A percentile compares a stretch with the other conserved stretches of the same genome.
Conservation (phyloP, 164 flowering plant genomes). For the Amborella trichopoda region DNA sequence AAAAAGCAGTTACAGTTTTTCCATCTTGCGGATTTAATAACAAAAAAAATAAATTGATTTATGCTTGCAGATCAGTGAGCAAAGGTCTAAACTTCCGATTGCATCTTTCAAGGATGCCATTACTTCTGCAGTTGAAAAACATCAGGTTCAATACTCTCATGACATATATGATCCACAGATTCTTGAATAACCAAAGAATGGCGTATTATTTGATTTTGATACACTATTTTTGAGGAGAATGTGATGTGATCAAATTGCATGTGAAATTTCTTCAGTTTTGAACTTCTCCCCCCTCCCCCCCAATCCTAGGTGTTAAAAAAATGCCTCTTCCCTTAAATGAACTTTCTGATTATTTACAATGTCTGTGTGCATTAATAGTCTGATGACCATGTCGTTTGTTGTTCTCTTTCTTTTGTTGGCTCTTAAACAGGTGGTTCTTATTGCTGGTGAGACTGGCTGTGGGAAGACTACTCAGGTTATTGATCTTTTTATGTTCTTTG, state of each 20-base stretch:
- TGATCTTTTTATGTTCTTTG: background rate
- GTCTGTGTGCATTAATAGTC: no score
- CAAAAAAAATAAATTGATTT: no score
- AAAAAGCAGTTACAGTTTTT: background rate
- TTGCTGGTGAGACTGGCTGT: conserved; percentile 98
- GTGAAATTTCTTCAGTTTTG: no score
- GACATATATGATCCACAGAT: background rate
- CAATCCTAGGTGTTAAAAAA: background rate
- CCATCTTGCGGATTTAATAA: background rate
- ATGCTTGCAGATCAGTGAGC: conserved; percentile 47
- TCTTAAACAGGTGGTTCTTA: conserved; percentile 64
- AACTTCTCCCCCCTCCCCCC: no score
- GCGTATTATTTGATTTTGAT: no score
- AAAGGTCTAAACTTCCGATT: conserved; percentile 75
- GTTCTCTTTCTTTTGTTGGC: background rate
- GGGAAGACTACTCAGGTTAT: conserved; percentile 98
- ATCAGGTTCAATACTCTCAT: conserved; percentile 53
- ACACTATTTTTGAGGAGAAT: no score
- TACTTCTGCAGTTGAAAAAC: conserved; percentile 49
- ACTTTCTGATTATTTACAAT: background rate
- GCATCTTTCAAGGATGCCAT: conserved; percentile 63
- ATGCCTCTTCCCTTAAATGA: background rate
- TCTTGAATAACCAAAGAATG: no score
- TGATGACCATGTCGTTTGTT: background rate
- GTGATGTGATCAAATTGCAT: no score